Base-by-base conservation (phyloP, 495 filamentous ascomycete genomes). In the Penicillium nucicola region DNA sequence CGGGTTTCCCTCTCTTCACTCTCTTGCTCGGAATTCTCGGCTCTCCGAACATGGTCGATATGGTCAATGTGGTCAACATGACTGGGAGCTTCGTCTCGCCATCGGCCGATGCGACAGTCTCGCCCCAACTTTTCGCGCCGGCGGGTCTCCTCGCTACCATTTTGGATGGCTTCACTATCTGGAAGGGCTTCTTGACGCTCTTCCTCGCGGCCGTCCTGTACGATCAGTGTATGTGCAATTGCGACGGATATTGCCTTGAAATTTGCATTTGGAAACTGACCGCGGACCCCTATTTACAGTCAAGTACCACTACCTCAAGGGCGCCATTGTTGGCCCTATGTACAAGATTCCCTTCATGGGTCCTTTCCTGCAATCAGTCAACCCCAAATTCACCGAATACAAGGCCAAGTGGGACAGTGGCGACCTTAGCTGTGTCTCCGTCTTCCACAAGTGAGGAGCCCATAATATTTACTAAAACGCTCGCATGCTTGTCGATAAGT, bases 311-410 rank as follows among this genome's bases (percentile, higher is more conserved):
- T 82, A 77, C 62, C 82, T 89, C 50, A 98, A 97, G 72, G 91
- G 89, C 25, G 77, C 82, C 3, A 95, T 98, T 63, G 80, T 80
- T 36, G 93, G 93, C 22, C 90, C 90, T 18, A 53, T 81, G 36
- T 88, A 77, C 73, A 98, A 98, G 71, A 77, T 89, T 36, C 93
- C 93, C 15, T 97, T 98, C 61, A 93, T 97, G 72, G 93, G 93
- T 15, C 93, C 93, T 8, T 98, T 98, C 70, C 78, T 97, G 35
- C 71, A 95, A 64, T 96, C 92, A 14, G 76, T 98, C 42, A 85
- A 96, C 62, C 93, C 93, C 40, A 89, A 92, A 50, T 97, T 97
- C 71, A 81, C 84, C 52, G 82, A 90, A 59, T 98, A 98, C 70
- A 77, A 89, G 65, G 85, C 79, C 25, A 96, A 98, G 80, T 98